These are phyloP conservation scores for Ogataea thermomethanolica DNA, from an alignment of 805 yeast genomes.

Conservation along the genomic window DNA sequence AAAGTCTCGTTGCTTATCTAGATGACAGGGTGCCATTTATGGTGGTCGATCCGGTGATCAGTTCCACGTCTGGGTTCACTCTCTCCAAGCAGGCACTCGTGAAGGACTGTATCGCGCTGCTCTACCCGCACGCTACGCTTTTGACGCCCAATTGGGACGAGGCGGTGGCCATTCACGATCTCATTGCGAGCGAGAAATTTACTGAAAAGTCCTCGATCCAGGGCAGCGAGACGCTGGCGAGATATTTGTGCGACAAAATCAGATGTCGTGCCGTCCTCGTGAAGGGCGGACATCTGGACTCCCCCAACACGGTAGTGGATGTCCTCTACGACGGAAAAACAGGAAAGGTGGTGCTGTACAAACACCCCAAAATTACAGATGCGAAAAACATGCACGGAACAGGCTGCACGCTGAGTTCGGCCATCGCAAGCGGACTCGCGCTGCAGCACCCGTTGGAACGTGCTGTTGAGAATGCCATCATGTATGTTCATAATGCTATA, in stretches of 20 bases:
- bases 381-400: conserved; percentile 76
- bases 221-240: conserved; percentile 31
- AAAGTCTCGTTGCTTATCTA: conserved; percentile 39
- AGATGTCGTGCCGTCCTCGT: conserved; percentile 44
- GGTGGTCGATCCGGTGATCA: conserved; percentile 80
- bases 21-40: conserved; percentile 30
- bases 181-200: conserved; percentile 19
- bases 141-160: conserved; percentile 77
- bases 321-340: conserved; percentile 46
- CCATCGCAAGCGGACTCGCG: conserved; percentile 73
- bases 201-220: conserved; percentile 23
- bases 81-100: conserved; percentile 42
- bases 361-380: conserved; percentile 39
- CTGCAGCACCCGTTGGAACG: conserved; percentile 41
- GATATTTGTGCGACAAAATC: conserved; percentile 33
- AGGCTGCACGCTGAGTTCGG: conserved; percentile 79
- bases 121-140: conserved; percentile 53
- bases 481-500: conserved; percentile 65
- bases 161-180: conserved; percentile 37
- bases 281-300: conserved; percentile 78
- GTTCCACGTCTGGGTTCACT: conserved; percentile 71
- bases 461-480: conserved; percentile 55
- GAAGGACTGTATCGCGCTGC: conserved; percentile 29
- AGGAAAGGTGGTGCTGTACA: conserved; percentile 40
- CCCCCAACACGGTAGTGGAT: conserved; percentile 42